These are phyloP conservation scores for Pichia paraexigua DNA, from an alignment of 805 yeast genomes.

Conservation along the genomic window DNA sequence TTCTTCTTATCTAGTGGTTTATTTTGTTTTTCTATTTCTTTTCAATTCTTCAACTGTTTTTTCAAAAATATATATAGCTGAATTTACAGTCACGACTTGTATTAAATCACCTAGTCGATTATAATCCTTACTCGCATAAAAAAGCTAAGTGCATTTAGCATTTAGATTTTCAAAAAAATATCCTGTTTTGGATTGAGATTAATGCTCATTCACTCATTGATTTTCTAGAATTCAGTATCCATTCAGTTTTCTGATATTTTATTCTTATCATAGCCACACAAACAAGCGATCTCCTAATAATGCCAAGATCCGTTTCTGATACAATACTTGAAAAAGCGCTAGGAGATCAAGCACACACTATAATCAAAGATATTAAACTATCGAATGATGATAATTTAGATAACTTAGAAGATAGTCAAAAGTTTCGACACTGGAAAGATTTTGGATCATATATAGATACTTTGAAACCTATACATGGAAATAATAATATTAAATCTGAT, in stretches of 20 bases:
- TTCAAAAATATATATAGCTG: no score
- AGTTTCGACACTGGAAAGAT: conserved; percentile 30
- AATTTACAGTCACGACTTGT: no score
- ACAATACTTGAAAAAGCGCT: conserved; percentile 1
- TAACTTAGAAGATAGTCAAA: conserved; percentile 9
- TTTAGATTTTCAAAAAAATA: no score
- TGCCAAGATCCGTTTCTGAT: neutral
- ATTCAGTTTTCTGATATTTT: no score
- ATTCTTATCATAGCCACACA: no score
- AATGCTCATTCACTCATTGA: no score
- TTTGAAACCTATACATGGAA: conserved; percentile 16
- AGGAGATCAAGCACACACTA: neutral
- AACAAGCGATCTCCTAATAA: neutral
- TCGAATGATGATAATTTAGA: neutral
- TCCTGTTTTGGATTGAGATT: no score
- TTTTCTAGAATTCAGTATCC: no score
- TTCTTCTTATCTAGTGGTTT: neutral
- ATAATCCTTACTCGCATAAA: no score
- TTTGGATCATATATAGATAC: conserved; percentile 28
- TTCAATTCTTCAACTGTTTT: neutral
- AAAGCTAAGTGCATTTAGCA: no score
- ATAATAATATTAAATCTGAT: conserved; percentile 6
- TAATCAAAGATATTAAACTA: neutral
- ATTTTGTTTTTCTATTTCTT: neutral
- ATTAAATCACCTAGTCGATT: no score